Conservation (phyloP, 31 red algal genomes). For the Odonthalia washingtoniensis region DNA sequence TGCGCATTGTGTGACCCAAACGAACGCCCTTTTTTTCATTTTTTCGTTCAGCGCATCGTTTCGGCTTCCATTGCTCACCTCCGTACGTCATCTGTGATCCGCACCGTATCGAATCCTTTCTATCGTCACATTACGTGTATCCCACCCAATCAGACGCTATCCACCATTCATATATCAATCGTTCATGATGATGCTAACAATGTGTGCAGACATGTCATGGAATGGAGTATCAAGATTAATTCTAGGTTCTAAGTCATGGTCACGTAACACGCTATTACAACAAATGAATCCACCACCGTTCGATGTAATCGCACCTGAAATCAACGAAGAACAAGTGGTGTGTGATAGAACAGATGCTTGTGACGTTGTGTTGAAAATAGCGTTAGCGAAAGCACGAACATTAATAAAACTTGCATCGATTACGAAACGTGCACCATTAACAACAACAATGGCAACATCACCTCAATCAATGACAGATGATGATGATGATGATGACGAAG, state of each 20-base stretch:
- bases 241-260: conserved; percentile 94
- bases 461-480: neutral
- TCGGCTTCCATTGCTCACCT: no score
- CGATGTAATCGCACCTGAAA: conserved; percentile 70
- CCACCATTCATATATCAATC: no score
- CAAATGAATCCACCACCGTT: conserved; percentile 59
- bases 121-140: no score
- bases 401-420: conserved; percentile 42
- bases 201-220: conserved; percentile 13
- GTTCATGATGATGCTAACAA: conserved; percentile 3
- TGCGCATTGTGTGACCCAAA: no score
- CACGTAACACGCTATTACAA: conserved; percentile 78
- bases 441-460: neutral
- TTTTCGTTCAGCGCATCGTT: no score
- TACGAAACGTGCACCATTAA: neutral
- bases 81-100: no score
- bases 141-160: no score
- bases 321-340: conserved; percentile 89
- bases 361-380: conserved; percentile 80
- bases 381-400: conserved; percentile 84
- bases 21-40: no score
- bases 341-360: conserved; percentile 54
- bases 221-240: conserved; percentile 61
- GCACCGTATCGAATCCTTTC: no score
- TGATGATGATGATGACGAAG: neutral